Evolutionary conservation across 164 flowering plant genomes (phyloP).

Genomic region (Magnolia kwangsiensis): DNA sequence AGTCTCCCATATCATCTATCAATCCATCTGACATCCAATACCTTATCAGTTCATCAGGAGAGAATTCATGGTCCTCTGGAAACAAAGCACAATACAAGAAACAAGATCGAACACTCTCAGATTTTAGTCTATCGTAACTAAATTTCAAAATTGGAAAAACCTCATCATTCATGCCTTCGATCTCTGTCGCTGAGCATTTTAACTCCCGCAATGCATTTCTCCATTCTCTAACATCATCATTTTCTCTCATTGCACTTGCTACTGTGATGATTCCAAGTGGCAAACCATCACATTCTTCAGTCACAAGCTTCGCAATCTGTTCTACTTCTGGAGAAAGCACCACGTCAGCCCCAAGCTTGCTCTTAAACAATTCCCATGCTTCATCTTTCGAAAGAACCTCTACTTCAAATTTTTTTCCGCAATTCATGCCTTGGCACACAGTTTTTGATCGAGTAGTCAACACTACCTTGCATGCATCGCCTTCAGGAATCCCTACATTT

Average conservation of each 20-base stretch:
- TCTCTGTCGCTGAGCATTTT: not conserved
- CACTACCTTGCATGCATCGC: not conserved
- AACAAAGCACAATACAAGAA: conserved; percentile 10
- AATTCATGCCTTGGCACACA: conserved; percentile 5
- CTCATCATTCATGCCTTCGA: not conserved
- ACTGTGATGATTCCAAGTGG: conserved; percentile 14
- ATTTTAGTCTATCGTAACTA: conserved; percentile 2
- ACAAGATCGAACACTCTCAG: not conserved
- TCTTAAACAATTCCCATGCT: conserved; percentile 7
- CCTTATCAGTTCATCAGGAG: conserved; percentile 6
- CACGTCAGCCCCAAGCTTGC: not conserved
- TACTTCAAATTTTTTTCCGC: not conserved
- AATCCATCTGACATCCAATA: conserved; percentile 22
- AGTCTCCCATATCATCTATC: conserved; percentile 9
- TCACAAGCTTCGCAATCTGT: not conserved
- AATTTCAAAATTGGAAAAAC: conserved; percentile 2
- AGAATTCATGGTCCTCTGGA: conserved; percentile 10
- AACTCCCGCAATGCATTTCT: conserved; percentile 6
- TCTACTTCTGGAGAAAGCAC: not conserved
- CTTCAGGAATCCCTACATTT: conserved; percentile 2
- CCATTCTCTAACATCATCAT: conserved; percentile 4
- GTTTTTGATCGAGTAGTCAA: conserved; percentile 2
- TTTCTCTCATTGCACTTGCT: conserved; percentile 8
- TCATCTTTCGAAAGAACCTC: conserved; percentile 3
- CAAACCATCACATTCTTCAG: conserved; percentile 5